Conservation (phyloP, 176 grass and related monocot species). For the Avena atlantica region DNA sequence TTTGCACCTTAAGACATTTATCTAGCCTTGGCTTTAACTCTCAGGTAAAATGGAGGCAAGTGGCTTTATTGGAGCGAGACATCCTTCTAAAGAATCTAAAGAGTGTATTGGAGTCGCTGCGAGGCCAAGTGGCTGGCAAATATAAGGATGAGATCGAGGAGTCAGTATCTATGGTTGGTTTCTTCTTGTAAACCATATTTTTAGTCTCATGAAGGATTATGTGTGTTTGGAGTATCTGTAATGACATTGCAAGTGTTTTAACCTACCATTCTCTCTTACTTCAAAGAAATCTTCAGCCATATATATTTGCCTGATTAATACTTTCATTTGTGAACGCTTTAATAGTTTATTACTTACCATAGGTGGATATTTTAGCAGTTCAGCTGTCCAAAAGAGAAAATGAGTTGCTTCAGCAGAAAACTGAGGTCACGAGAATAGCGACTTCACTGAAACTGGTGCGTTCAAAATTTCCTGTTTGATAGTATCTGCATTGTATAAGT, state of each 20-base stretch:
- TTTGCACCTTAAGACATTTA: constrained; percentile 18
- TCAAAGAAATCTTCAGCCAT: constrained; percentile 5
- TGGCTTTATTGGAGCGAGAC: constrained; percentile 68
- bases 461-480: background rate
- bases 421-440: constrained; percentile 72
- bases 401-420: constrained; percentile 81
- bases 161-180: constrained; percentile 77
- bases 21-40: constrained; percentile 18
- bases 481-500: constrained; percentile 5
- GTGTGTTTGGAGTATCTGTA: constrained; percentile 23
- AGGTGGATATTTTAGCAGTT: constrained; percentile 82
- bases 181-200: constrained; percentile 41
- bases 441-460: constrained; percentile 60
- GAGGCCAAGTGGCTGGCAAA: constrained; percentile 59
- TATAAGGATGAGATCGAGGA: constrained; percentile 75
- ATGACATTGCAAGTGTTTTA: background rate
- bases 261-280: background rate
- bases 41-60: constrained; percentile 76
- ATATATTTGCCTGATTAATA: constrained; percentile 1
- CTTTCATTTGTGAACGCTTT: background rate
- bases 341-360: constrained; percentile 30
- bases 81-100: constrained; percentile 82
- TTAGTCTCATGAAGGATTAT: background rate
- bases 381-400: constrained; percentile 77
- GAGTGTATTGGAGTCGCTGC: constrained; percentile 65